Conservation (phyloP, 257 asterid species). For the Jacaranda copaia region DNA sequence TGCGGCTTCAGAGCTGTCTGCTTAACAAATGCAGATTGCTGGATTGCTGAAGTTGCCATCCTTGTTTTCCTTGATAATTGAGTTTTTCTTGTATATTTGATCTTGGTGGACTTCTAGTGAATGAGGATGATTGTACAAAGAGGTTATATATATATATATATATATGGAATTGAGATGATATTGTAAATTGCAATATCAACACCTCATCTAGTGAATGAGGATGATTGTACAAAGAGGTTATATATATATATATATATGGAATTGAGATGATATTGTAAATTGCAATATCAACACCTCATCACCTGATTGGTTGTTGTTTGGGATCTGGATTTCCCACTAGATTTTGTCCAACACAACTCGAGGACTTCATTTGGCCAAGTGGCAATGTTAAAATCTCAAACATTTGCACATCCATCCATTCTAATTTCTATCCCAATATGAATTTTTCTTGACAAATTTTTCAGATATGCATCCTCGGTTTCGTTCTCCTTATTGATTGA, state of each 20-base stretch:
- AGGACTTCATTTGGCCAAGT: constrained; percentile 60
- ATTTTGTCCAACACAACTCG: constrained; percentile 36
- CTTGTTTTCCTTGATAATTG: background rate
- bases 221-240: background rate
- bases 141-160: constrained; percentile 22
- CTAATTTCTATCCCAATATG: too few species aligned
- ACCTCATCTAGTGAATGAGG: constrained; percentile 30
- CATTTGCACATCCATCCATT: background rate
- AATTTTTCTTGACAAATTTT: too few species aligned
- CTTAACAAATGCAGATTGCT: constrained; percentile 77
- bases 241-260: constrained; percentile 26
- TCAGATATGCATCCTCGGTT: too few species aligned
- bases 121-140: background rate
- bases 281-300: constrained; percentile 43
- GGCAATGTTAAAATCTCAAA: constrained; percentile 42
- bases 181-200: constrained; percentile 56
- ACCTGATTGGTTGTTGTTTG: constrained; percentile 59
- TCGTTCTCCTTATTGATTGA: too few species aligned
- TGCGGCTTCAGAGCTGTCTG: constrained; percentile 69
- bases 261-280: constrained; percentile 49
- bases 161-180: constrained; percentile 30
- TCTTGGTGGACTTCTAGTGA: constrained; percentile 31
- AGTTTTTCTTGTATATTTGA: background rate
- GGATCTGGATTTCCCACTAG: constrained; percentile 51
- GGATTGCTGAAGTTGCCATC: constrained; percentile 81